phyloP scores from a whole-genome alignment of 2,329 filamentous ascomycete species.

The Colletotrichum chrysophilum region DNA sequence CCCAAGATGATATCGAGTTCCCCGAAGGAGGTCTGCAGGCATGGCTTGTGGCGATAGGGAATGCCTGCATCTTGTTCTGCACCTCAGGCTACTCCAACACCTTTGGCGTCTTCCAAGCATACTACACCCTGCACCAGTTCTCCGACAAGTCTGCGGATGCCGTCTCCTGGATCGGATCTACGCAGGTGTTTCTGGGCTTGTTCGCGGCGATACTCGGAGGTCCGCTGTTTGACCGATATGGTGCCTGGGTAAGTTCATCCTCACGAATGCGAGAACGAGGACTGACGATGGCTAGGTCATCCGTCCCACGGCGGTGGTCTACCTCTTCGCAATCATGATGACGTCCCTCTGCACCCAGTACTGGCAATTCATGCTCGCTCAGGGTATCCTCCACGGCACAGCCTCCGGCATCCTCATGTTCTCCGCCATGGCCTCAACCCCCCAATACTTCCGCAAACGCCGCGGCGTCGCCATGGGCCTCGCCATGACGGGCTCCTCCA shows the following conservation, averaged over 20 bases:
- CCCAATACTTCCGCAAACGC: conserved; percentile 53
- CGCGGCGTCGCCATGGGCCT: conserved; percentile 53
- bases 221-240: conserved; percentile 47
- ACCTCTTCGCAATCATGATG: conserved; percentile 48
- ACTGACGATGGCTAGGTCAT: not conserved
- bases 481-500: conserved; percentile 48
- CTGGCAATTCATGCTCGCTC: conserved; percentile 57
- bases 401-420: conserved; percentile 46
- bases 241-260: conserved; percentile 33
- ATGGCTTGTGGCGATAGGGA: conserved; percentile 44
- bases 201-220: conserved; percentile 37
- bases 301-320: conserved; percentile 21
- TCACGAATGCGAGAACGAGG: not conserved
- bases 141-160: conserved; percentile 30
- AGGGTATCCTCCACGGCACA: conserved; percentile 49
- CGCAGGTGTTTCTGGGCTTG: conserved; percentile 40
- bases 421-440: conserved; percentile 49
- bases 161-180: conserved; percentile 49
- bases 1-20: not conserved
- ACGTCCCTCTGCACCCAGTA: conserved; percentile 48
- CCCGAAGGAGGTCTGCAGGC: conserved; percentile 40
- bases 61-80: conserved; percentile 40
- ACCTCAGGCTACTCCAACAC: conserved; percentile 47
- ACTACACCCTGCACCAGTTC: conserved; percentile 44
- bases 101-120: conserved; percentile 49